Evolutionary conservation across 1,284 basidiomycete genomes (phyloP), one percentile per base, ranked within the genome.

Genomic region (Megacollybia platyphylla): DNA sequence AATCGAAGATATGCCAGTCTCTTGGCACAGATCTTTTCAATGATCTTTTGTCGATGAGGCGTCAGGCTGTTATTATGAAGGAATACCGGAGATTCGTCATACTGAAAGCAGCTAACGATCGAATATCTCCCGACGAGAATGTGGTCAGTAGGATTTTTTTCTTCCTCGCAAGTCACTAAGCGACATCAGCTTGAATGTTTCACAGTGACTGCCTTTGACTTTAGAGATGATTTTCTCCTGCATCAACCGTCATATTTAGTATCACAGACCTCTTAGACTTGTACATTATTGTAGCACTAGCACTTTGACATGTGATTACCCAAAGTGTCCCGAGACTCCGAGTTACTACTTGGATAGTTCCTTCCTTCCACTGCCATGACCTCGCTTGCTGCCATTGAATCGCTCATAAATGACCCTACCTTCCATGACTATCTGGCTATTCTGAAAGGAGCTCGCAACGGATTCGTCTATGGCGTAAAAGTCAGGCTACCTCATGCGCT

Each of bases 401-500:
- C 63, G 24, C 62, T 76, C 50, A 61, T 82, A 44, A 54, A 64
- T 34, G 68, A 82, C 54, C 92, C 93, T 8, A 73, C 73, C 8
- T 86, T 86, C 56, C 93, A 96, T 59, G 92, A 96, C 57, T 76
- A 87, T 50, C 74, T 98, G 38, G 81, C 88, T 17, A 82, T 98
- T 53, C 61, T 97, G 56, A 98, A 98, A 63, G 94, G 92, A 37
- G 89, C 90, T 27, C 77, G 94, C 27, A 97, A 97, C 63, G 94
- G 94, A 7, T 71, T 96, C 46, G 90, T 97, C 5, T 87, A 87
- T 51, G 84, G 84, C 40, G 84, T 86, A 55, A 97, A 97, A 70
- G 88, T 97, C 52, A 71, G 89, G 37, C 96, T 96, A 57, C 96
- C 96, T n/a, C 96, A 99, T 73, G 94, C 96, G 2, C 68, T 99